phyloP scores from a whole-genome alignment of 2,329 filamentous ascomycete species.

The Hypoxylon sp. region DNA sequence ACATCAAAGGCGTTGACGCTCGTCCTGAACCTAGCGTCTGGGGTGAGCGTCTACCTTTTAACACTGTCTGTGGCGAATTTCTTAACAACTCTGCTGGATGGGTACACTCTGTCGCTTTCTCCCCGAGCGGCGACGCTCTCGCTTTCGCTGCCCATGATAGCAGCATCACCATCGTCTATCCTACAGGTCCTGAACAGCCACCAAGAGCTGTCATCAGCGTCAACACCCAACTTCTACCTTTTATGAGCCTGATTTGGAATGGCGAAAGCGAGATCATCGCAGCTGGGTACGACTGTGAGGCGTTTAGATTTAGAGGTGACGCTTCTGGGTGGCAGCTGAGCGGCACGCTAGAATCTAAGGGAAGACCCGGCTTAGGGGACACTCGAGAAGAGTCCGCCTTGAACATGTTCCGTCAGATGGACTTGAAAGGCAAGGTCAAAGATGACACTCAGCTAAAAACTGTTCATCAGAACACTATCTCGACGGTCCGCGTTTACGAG shows the following conservation, averaged over 20 bases:
- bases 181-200: constrained; percentile 89
- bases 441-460: constrained; percentile 97
- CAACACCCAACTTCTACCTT: constrained; percentile 89
- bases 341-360: constrained; percentile 84
- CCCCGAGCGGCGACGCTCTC: constrained; percentile 90
- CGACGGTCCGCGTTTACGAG: constrained; percentile 83
- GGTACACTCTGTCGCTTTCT: constrained; percentile 95
- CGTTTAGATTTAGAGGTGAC: constrained; percentile 87
- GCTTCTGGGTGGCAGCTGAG: constrained; percentile 86
- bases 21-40: constrained; percentile 89
- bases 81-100: constrained; percentile 97
- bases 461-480: constrained; percentile 96
- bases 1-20: constrained; percentile 94
- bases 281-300: constrained; percentile 91
- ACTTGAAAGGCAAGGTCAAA: constrained; percentile 91
- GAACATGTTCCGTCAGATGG: constrained; percentile 99
- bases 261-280: constrained; percentile 94
- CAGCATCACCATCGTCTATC: constrained; percentile 96
- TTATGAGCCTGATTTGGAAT: constrained; percentile 94
- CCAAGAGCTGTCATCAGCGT: constrained; percentile 92
- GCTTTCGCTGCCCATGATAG: constrained; percentile 97
- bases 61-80: constrained; percentile 97
- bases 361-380: constrained; percentile 71
- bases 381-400: constrained; percentile 89
- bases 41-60: constrained; percentile 97